Conservation (phyloP, 768 basidiomycete species). For the Scleroderma bovista region DNA sequence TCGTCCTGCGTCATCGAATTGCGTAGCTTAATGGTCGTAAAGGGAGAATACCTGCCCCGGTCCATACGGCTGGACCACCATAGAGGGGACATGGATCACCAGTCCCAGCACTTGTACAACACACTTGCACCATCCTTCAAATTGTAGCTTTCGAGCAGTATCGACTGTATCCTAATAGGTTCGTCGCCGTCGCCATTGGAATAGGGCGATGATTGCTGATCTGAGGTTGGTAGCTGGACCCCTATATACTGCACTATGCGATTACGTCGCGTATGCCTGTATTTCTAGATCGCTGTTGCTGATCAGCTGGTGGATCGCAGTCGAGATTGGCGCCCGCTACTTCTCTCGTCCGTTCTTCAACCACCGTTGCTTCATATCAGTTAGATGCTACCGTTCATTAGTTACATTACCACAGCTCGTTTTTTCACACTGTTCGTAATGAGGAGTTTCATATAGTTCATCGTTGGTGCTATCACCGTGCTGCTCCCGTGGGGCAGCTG, state of each 20-base stretch:
- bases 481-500: too few species aligned
- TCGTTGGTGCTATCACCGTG: background rate
- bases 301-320: background rate
- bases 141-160: background rate
- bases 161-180: background rate
- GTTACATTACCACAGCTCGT: background rate
- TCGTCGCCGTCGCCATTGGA: background rate
- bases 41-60: slow-evolving; percentile 1
- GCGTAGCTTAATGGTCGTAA: background rate
- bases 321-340: background rate
- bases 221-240: background rate
- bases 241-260: background rate
- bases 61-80: background rate
- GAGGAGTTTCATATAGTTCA: background rate
- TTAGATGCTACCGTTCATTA: background rate
- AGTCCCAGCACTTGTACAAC: background rate
- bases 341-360: background rate
- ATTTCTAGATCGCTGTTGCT: slow-evolving; percentile 3
- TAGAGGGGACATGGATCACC: background rate
- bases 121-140: background rate
- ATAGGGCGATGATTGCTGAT: background rate
- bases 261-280: background rate
- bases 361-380: background rate
- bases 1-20: background rate
- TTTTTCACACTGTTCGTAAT: background rate